Evolutionary conservation across 164 flowering plant species (phyloP).

Genomic region (Cinnamomum micranthum): DNA sequence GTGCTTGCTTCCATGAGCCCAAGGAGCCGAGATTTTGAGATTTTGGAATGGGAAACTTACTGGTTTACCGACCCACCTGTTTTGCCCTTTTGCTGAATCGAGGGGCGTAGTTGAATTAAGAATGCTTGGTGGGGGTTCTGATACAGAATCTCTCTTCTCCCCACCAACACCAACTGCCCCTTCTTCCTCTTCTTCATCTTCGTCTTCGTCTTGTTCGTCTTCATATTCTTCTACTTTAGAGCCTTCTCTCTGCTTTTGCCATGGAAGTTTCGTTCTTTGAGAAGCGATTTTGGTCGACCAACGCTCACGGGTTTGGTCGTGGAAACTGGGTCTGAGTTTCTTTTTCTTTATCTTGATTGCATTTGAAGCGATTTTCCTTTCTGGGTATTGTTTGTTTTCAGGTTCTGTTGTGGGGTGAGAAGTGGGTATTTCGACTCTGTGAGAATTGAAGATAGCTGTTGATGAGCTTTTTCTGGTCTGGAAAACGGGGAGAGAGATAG

Average conservation of each 20-base stretch:
- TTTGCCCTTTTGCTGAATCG: constrained; percentile 6
- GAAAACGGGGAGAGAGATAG: not conserved
- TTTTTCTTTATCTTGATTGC: constrained; percentile 37
- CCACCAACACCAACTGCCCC: not conserved
- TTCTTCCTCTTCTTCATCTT: not conserved
- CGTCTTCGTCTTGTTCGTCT: not conserved
- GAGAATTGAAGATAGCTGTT: constrained; percentile 8
- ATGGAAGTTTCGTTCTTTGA: constrained; percentile 49
- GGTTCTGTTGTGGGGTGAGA: constrained; percentile 21
- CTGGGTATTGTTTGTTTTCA: constrained; percentile 19
- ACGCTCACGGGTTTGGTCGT: constrained; percentile 52
- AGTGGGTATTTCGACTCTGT: constrained; percentile 17
- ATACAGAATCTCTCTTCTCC: too few species aligned
- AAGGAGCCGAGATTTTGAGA: constrained; percentile 43
- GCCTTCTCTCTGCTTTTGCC: constrained; percentile 42
- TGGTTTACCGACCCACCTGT: constrained; percentile 11
- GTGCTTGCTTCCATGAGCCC: constrained; percentile 40
- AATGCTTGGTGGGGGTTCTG: constrained; percentile 6
- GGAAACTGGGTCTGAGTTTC: constrained; percentile 74
- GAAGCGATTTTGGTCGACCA: constrained; percentile 60
- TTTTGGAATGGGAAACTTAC: constrained; percentile 16
- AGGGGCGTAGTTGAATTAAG: not conserved
- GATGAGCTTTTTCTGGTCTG: constrained; percentile 1
- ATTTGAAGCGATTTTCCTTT: constrained; percentile 9
- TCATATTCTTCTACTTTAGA: not conserved